A percentile compares a stretch with the other conserved stretches of the same genome.
These are phyloP conservation scores for Paecilomyces niveus DNA, from an alignment of 2,329 filamentous ascomycete species.

Conservation along the genomic window DNA sequence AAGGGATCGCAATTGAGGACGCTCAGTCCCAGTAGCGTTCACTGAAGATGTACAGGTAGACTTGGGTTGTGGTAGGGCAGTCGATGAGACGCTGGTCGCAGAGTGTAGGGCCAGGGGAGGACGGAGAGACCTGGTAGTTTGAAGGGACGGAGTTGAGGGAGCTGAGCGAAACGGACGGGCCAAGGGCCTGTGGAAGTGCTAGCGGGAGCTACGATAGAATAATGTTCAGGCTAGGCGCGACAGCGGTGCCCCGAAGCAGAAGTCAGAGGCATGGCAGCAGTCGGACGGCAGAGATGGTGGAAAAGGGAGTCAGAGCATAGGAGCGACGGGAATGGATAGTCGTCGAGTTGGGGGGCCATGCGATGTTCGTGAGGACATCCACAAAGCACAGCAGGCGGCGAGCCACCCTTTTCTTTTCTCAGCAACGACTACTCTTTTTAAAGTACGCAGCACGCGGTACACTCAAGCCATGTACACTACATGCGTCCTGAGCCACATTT, in stretches of 20 bases:
- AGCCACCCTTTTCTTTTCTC: background rate
- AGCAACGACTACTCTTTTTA: background rate
- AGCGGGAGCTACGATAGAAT: background rate
- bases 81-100: background rate
- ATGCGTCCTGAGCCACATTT: background rate
- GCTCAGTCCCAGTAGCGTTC: background rate
- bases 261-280: background rate
- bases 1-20: background rate
- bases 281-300: background rate
- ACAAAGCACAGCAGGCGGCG: background rate
- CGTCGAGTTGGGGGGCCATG: background rate
- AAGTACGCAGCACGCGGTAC: background rate
- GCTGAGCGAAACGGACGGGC: background rate
- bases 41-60: background rate
- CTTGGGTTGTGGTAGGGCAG: background rate
- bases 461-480: background rate
- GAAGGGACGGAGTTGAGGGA: background rate
- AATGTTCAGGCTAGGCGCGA: background rate
- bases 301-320: background rate
- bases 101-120: background rate
- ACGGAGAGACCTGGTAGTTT: background rate
- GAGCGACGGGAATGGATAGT: background rate
- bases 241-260: background rate
- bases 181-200: background rate
- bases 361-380: too few relatives aligned